These are phyloP conservation scores for Candida chauliodis DNA, from an alignment of 805 yeast species.

Conservation along the genomic window DNA sequence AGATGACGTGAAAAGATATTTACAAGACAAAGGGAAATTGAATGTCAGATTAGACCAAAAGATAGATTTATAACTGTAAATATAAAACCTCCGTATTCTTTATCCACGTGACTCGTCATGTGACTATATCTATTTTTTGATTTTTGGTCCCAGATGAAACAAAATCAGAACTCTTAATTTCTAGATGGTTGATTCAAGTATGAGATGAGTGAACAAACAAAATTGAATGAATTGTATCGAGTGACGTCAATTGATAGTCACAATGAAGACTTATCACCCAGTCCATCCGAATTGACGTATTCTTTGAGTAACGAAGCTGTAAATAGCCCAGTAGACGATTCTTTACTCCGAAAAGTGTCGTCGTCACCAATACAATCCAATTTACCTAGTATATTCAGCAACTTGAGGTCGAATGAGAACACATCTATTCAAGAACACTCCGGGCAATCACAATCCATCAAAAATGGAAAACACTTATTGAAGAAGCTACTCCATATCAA, in stretches of 20 bases:
- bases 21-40: conserved; percentile 52
- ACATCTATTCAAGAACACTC: background rate
- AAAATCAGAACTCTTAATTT: too few relatives aligned
- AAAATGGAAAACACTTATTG: conserved; percentile 9
- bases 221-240: too few relatives aligned
- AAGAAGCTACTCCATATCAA: conserved; percentile 12
- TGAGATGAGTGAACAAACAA: too few relatives aligned
- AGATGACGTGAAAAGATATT: conserved; percentile 69
- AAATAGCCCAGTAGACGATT: background rate
- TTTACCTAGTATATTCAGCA: conserved; percentile 19
- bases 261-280: background rate
- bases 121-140: too few relatives aligned
- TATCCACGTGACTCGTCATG: too few relatives aligned
- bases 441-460: background rate
- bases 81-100: too few relatives aligned
- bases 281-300: conserved; percentile 9
- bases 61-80: conserved; percentile 21
- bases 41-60: conserved; percentile 66
- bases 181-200: too few relatives aligned
- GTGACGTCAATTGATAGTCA: conserved; percentile 3
- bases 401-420: conserved; percentile 19
- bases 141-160: too few relatives aligned
- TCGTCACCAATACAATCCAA: conserved; percentile 22
- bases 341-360: conserved; percentile 5
- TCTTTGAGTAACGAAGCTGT: conserved; percentile 1